These are phyloP conservation scores for Helicostylum pulchrum DNA, from an alignment of 192 early-diverging fungal genomes.

Conservation along the genomic window DNA sequence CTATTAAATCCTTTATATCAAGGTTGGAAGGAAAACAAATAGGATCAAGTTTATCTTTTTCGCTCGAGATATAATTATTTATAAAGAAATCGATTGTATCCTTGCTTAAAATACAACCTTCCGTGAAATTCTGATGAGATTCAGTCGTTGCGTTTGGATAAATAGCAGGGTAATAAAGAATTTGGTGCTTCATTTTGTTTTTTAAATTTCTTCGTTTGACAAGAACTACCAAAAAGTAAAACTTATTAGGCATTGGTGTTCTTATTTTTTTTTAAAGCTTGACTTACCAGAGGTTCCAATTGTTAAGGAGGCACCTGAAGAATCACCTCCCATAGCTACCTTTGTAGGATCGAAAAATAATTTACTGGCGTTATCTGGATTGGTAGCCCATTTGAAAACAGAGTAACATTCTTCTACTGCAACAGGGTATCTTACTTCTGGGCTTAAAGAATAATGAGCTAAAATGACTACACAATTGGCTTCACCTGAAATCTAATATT, in stretches of 20 bases:
- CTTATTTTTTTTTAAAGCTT: background rate
- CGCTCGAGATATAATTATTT: conserved; percentile 14
- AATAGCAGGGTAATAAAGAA: conserved; percentile 20
- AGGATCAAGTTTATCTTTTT: background rate
- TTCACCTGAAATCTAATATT: conserved; percentile 6
- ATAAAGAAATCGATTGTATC: conserved; percentile 7
- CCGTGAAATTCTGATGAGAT: background rate
- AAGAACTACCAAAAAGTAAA: background rate
- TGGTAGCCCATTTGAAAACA: conserved; percentile 16
- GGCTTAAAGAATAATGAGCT: conserved; percentile 20
- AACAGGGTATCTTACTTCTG: conserved; percentile 14
- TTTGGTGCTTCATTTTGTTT: background rate
- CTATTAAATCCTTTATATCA: conserved; percentile 7
- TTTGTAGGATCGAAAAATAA: conserved; percentile 3
- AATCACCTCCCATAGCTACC: conserved; percentile 22
- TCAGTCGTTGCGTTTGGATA: background rate
- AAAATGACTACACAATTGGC: conserved; percentile 15
- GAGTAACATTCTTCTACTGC: conserved; percentile 22
- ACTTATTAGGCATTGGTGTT: background rate
- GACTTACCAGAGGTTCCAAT: conserved; percentile 5
- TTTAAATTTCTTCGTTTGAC: background rate
- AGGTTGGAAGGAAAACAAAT: background rate
- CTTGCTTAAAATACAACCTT: background rate
- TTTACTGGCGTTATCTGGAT: background rate
- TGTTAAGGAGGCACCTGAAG: conserved; percentile 18